Base-by-base conservation (phyloP, 2,329 filamentous ascomycete species). In the Cladosporium sp. region DNA sequence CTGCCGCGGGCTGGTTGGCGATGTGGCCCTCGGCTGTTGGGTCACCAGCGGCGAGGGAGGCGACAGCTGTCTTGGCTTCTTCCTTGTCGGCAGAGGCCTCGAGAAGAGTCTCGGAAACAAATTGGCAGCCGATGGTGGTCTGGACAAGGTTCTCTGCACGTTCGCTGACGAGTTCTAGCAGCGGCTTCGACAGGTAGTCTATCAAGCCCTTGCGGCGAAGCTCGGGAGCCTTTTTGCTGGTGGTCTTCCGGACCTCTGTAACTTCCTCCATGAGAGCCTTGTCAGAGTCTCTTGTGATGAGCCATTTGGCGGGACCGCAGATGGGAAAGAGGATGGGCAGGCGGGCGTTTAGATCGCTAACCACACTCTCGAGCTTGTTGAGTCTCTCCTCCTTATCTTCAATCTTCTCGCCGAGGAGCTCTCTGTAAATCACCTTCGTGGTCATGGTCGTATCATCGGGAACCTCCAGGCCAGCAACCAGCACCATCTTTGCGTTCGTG, bases 361-460 rank as follows among this genome's bases (percentile, higher is more conserved):
- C 71, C 46, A 89, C 74, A 56, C 85, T 86, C 59, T 86, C 80
- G 2, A 78, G 73, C 33, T 83, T 76, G 53, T 68, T 65, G n/a
- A 75, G 70, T 46, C 69, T 66, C 56, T 66, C 56, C 4, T 60
- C 58, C 9, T 78, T 77, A 52, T 84, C 77, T 19, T 69, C 61
- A 35, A 66, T 59, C 45, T 79, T 77, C 55, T 83, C 81, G 57
- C 85, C 87, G 14, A 96, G 73, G 10, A 98, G 77, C 70, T 97
- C 92, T 0, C 88, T 79, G 70, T 95, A 89, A 59, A 98, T 87
- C 32, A 87, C 79, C 73, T 95, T 97, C 46, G 84, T 79, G 3
- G 84, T 88, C 64, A 95, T 77, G 59, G 95, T 91, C 9, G 93
- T 98, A 68, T 98, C 93, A 62, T 98, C 93, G 45, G 95, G 84